Evolutionary conservation across 2,329 filamentous ascomycete species (phyloP), one percentile per base, ranked within the genome.

Genomic region (Penicillium sp.): DNA sequence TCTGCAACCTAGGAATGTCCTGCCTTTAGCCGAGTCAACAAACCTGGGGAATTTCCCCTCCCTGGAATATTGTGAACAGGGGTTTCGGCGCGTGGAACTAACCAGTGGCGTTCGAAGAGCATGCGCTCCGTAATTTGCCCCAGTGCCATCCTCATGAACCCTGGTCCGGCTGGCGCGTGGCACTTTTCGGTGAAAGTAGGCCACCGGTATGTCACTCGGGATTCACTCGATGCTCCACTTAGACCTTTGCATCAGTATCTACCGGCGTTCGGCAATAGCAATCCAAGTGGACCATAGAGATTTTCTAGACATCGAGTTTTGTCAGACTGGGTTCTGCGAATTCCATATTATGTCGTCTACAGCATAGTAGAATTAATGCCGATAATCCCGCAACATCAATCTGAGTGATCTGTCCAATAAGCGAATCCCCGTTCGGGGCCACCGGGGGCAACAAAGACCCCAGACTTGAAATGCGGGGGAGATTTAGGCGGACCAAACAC

Each of bases 391-490:
- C 26, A 52, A 10, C 5, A 29, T 21, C 16, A n/a, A 35, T 22
- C 13, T 19, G 41, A n/a, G 29, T 35, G 50, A 31, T 31, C 19
- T 43, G 19, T 31, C 43, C 21, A 46, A 26, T 53, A 27, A 53
- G 41, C 60, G 58, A 60, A 45, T 22, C 37, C 35, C 24, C 19
- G 39, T 47, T 39, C 55, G 57, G 59, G 52, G 50, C 44, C 59
- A 54, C 55, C 57, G 59, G n/a, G 29, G 48, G 24, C 6, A 22
- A 46, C n/a, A 41, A 49, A 45, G 49, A 50, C 48, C 48, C 48
- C 48, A 37, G 22, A 16, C 35, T 50, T 48, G 31, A 59, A 64
- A 64, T 65, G 63, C 63, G 63, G 63, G 53, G 63, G 63, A 57
- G 41, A 48, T 10, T 57, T 56, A 65, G 48, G 47, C 55, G 52